Percentiles rank a stretch among this genome's conserved stretches.
Conservation (phyloP, 805 yeast genomes). For the Debaryomyces hansenii region DNA sequence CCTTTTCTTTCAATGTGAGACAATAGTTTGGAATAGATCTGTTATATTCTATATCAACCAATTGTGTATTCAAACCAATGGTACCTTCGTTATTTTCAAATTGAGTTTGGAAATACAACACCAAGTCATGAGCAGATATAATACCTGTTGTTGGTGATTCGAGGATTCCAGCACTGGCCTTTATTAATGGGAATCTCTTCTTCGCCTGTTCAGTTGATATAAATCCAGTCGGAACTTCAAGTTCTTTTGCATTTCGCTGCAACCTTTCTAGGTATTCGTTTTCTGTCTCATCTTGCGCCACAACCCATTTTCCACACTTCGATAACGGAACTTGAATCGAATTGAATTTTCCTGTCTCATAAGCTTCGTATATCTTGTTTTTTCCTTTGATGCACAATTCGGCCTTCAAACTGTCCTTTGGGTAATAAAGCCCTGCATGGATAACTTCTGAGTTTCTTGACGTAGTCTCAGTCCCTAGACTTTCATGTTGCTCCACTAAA, state of each 20-base stretch:
- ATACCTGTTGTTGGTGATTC: constrained; percentile 85
- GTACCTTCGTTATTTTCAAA: constrained; percentile 65
- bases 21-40: constrained; percentile 18
- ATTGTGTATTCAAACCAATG: constrained; percentile 60
- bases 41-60: constrained; percentile 39
- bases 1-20: constrained; percentile 25
- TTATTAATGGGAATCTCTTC: constrained; percentile 62
- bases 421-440: constrained; percentile 88
- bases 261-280: constrained; percentile 56
- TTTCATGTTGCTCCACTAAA: constrained; percentile 65
- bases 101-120: constrained; percentile 55
- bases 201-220: constrained; percentile 47
- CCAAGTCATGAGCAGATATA: constrained; percentile 74
- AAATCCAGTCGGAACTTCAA: constrained; percentile 61
- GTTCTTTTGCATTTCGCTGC: constrained; percentile 45
- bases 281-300: constrained; percentile 74
- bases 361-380: constrained; percentile 59
- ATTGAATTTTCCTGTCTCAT: constrained; percentile 21
- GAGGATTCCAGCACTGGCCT: constrained; percentile 60
- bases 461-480: constrained; percentile 77
- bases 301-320: constrained; percentile 82
- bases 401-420: constrained; percentile 64
- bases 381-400: constrained; percentile 76
- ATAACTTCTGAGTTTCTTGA: constrained; percentile 91
- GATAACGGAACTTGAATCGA: constrained; percentile 46